Evolutionary conservation across 2,329 filamentous ascomycete species (phyloP).

Genomic region (Aspergillus eucalypticola): DNA sequence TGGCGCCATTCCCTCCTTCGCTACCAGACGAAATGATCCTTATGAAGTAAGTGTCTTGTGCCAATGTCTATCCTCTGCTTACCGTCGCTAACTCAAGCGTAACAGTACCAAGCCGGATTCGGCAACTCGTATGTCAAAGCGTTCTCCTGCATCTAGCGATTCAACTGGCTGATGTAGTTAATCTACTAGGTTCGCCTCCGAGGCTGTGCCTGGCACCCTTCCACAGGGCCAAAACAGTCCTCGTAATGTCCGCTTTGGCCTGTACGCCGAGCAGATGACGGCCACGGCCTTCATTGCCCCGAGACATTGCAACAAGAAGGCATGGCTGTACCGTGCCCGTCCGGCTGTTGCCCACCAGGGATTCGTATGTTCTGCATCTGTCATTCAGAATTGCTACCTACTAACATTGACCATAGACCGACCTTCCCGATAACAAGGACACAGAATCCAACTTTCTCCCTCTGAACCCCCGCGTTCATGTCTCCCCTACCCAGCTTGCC

Average conservation of each 20-base stretch:
- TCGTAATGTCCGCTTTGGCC: slow-evolving; percentile 38
- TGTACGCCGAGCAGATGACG: slow-evolving; percentile 52
- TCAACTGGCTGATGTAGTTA: slow-evolving; percentile 29
- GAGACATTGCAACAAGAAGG: slow-evolving; percentile 57
- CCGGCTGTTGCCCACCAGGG: slow-evolving; percentile 58
- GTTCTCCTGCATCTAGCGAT: slow-evolving; percentile 16
- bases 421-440: slow-evolving; percentile 45
- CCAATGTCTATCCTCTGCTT: neutral
- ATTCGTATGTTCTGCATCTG: slow-evolving; percentile 40
- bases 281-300: slow-evolving; percentile 62
- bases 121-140: slow-evolving; percentile 47
- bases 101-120: slow-evolving; percentile 58
- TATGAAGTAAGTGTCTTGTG: slow-evolving; percentile 45
- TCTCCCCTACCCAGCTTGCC: slow-evolving; percentile 57
- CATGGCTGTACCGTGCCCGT: slow-evolving; percentile 60
- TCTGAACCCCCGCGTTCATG: slow-evolving; percentile 56
- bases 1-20: slow-evolving; percentile 57
- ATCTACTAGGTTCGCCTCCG: slow-evolving; percentile 35
- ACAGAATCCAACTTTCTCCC: slow-evolving; percentile 37
- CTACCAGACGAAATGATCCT: slow-evolving; percentile 55
- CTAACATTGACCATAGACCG: slow-evolving; percentile 38
- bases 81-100: slow-evolving; percentile 14
- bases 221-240: slow-evolving; percentile 42
- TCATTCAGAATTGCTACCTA: neutral
- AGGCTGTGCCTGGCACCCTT: slow-evolving; percentile 42